phyloP scores from a whole-genome alignment of 2,329 filamentous ascomycete genomes.

The Colletotrichum sp. region DNA sequence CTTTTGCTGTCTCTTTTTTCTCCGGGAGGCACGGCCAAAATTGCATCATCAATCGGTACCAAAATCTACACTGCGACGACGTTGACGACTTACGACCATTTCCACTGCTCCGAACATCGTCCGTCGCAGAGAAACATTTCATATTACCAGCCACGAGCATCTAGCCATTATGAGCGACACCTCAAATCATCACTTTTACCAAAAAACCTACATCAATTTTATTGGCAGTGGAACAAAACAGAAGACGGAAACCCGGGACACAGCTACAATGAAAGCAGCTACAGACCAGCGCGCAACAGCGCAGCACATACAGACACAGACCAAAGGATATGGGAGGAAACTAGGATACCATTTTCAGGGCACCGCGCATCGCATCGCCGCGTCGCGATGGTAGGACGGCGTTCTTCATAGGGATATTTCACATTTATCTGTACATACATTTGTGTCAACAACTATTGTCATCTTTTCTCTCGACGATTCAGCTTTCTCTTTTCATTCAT shows the following conservation, averaged over 20 bases:
- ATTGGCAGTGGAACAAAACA: background rate
- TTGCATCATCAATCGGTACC: background rate
- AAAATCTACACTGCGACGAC: background rate
- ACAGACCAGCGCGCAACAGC: background rate
- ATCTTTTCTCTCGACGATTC: background rate
- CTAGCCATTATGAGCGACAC: background rate
- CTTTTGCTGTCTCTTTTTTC: background rate
- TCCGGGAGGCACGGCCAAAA: background rate
- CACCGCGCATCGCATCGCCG: background rate
- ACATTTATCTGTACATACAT: background rate
- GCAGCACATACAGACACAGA: background rate
- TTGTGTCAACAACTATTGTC: background rate
- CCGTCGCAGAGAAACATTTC: background rate
- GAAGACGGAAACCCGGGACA: background rate
- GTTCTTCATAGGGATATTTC: background rate
- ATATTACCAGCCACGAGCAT: background rate
- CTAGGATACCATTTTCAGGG: background rate
- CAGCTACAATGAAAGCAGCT: background rate
- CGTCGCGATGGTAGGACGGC: background rate
- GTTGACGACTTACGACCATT: background rate
- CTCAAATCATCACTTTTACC: background rate
- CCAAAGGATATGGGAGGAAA: background rate
- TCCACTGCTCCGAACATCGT: background rate
- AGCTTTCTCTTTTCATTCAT: background rate
- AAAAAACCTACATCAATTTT: background rate